Conservation (phyloP, 179 eudicot genomes). For the Patellifolia procumbens region DNA sequence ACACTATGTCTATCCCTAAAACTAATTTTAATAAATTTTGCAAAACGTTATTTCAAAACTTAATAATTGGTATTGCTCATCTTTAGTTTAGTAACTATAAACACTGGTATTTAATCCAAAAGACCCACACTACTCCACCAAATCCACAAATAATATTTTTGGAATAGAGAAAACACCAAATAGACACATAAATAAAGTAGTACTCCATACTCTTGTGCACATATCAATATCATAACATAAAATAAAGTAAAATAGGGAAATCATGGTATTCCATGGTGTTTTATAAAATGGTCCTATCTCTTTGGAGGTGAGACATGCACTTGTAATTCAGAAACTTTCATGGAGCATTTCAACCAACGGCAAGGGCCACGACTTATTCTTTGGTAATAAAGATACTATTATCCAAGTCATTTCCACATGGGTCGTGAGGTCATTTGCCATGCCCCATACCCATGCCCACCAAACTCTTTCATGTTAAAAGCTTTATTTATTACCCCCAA, state of each 20-base stretch:
- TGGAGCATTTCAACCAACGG: constrained; percentile 17
- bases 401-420: constrained; percentile 43
- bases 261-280: constrained; percentile 9
- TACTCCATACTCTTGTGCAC: no score
- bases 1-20: no score
- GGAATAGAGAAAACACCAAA: no score
- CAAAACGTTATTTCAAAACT: no score
- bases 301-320: constrained; percentile 9
- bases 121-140: no score
- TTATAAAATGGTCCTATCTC: constrained; percentile 9
- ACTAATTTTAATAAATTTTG: no score
- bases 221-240: no score
- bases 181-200: no score
- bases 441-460: constrained; percentile 20
- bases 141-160: no score
- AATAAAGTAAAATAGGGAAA: neutral
- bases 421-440: constrained; percentile 34
- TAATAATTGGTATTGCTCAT: no score
- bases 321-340: neutral
- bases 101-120: no score
- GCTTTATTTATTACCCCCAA: neutral
- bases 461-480: constrained; percentile 16
- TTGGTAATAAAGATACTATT: constrained; percentile 10
- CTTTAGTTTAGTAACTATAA: no score
- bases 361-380: constrained; percentile 16